Conservation (phyloP, 148 eudicot genomes). For the Fagopyrum tataricum region DNA sequence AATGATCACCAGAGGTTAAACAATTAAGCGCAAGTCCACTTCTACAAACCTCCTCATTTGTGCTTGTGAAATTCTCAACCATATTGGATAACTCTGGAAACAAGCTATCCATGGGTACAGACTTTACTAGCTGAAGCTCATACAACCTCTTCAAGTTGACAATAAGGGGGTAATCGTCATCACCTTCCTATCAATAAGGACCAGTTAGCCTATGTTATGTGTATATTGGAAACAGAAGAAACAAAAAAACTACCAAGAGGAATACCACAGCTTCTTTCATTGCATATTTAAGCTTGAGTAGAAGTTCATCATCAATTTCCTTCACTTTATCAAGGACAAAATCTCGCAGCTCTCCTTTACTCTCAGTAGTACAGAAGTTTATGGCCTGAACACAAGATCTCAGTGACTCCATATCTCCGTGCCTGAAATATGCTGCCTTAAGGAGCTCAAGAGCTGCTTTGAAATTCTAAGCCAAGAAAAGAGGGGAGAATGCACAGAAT, state of each 20-base stretch:
- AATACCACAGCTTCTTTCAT: slow-evolving; percentile 74
- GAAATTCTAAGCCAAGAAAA: slow-evolving; percentile 53
- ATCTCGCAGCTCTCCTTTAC: slow-evolving; percentile 87
- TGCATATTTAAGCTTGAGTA: slow-evolving; percentile 63
- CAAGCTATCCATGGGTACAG: slow-evolving; percentile 60
- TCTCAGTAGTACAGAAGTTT: slow-evolving; percentile 58
- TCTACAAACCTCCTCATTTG: slow-evolving; percentile 72
- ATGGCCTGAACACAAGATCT: slow-evolving; percentile 79
- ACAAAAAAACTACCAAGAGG: slow-evolving; percentile 1
- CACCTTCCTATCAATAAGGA: slow-evolving; percentile 52
- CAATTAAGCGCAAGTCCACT: neutral
- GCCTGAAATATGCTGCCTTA: slow-evolving; percentile 79
- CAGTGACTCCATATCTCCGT: slow-evolving; percentile 86
- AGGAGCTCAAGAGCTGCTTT: slow-evolving; percentile 63
- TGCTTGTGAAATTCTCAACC: slow-evolving; percentile 56
- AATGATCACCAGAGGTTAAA: neutral
- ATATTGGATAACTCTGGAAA: slow-evolving; percentile 50
- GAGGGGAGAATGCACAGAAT: neutral
- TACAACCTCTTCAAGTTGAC: slow-evolving; percentile 90
- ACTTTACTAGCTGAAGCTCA: slow-evolving; percentile 70
- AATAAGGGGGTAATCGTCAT: slow-evolving; percentile 80
- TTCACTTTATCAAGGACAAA: slow-evolving; percentile 68
- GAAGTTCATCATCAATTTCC: slow-evolving; percentile 79
- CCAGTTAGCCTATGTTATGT: slow-evolving; percentile 17
- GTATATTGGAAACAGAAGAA: neutral